Evolutionary conservation across 441 rosid genomes (phyloP), one percentile per base, ranked within the genome.

Genomic region (Eutrema salsugineum): DNA sequence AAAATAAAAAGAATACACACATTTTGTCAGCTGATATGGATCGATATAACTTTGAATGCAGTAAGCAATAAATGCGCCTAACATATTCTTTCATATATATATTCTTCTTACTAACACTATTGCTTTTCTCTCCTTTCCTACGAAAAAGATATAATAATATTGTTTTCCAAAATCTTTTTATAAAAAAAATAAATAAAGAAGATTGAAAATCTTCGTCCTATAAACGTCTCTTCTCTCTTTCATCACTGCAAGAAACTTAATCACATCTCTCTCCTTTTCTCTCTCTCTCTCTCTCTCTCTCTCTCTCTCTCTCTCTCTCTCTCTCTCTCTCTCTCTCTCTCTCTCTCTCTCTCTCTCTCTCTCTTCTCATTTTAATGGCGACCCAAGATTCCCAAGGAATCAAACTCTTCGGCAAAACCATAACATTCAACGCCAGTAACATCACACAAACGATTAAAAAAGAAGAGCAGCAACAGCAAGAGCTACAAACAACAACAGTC

Each of bases 341-440:
- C 20, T 60, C 36, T 51, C 61, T 35, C 12, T 48, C 19, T 61
- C 8, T 40, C 3, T 58, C 46, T 67, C 17, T 49, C 46, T 43
- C 46, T 58, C 42, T 40, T 36, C 9, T 58, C 53, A 8, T 22
- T 68, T 12, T 62, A 56, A 88, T 84, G 91, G 85, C 78, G 24
- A 62, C 68, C 10, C 85, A 82, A 73, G 91, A 83, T 66, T 72
- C 70, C 3, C 86, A 80, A 63, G 96, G 93, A 4, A 93, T 93
- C 70, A 93, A 90, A 82, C 87, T 93, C 58, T 93, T 93, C 1
- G 98, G 98, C 17, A 77, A 81, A 27, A 88, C 88, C 44, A 90
- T 93, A 65, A 78, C 87, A 54, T 72, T 86, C 74, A 90, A 86
- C 63, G 86, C 78, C 19, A 83, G 8, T 17, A 35, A 62, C 12